Evolutionary conservation across 345 rosid species (phyloP).

Genomic region (Viola odorata): DNA sequence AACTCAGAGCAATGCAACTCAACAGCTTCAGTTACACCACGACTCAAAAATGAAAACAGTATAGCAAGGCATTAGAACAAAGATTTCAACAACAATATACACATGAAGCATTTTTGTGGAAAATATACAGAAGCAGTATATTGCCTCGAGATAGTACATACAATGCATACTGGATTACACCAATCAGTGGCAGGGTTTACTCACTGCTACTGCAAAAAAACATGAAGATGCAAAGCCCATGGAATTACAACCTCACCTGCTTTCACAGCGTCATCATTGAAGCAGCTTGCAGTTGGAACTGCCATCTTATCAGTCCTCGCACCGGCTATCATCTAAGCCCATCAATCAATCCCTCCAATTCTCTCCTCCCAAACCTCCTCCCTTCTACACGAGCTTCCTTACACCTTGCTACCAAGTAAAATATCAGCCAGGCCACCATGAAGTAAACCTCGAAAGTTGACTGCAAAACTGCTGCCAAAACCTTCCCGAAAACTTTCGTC

Average conservation of each 20-base stretch:
- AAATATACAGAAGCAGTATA: conserved; percentile 45
- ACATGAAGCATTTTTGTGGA: conserved; percentile 37
- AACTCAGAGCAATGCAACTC: conserved; percentile 14
- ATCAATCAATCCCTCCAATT: conserved; percentile 68
- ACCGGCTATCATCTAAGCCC: conserved; percentile 50
- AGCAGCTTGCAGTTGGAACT: conserved; percentile 17
- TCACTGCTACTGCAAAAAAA: conserved; percentile 29
- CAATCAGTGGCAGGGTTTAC: conserved; percentile 31
- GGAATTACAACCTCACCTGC: conserved; percentile 21
- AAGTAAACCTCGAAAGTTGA: conserved; percentile 76
- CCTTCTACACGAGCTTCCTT: conserved; percentile 65
- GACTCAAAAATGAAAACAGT: conserved; percentile 13
- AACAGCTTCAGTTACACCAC: conserved; percentile 16
- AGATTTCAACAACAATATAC: conserved; percentile 46
- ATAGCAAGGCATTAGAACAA: conserved; percentile 28
- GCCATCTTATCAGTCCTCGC: conserved; percentile 15
- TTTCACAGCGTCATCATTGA: conserved; percentile 26
- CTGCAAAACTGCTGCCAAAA: conserved; percentile 56
- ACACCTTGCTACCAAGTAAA: conserved; percentile 66
- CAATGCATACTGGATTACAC: conserved; percentile 25
- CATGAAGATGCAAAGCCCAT: conserved; percentile 29
- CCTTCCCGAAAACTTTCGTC: conserved; percentile 44
- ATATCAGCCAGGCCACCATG: conserved; percentile 85
- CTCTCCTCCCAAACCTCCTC: conserved; percentile 77
- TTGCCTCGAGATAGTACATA: conserved; percentile 33